These are phyloP conservation scores for Calonectria crousiana DNA, from an alignment of 2,329 filamentous ascomycete genomes.

Conservation along the genomic window DNA sequence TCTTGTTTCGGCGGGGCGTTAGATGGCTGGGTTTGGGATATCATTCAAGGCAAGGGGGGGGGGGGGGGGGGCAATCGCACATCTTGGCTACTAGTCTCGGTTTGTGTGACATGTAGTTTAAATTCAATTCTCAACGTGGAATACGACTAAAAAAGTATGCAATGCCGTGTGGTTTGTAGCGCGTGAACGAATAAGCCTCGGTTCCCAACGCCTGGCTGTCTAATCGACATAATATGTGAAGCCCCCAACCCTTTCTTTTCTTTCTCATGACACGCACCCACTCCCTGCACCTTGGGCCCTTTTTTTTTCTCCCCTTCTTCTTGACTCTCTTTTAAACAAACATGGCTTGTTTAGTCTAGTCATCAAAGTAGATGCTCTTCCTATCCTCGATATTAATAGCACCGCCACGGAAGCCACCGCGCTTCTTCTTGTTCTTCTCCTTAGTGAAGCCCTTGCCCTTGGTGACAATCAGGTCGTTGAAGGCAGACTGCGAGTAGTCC, in stretches of 20 bases:
- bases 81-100: no score
- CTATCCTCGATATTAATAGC: conserved; percentile 84
- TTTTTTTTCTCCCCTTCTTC: neutral
- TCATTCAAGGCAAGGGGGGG: neutral
- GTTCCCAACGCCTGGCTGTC: conserved; percentile 24
- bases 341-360: conserved; percentile 61
- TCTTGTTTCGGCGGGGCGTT: neutral
- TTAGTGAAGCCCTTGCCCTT: conserved; percentile 98
- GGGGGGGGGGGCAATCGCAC: no score
- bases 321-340: neutral
- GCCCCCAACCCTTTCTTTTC: conserved; percentile 8
- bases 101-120: neutral
- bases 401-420: conserved; percentile 90
- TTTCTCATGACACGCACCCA: neutral
- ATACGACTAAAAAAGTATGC: conserved; percentile 15
- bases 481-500: conserved; percentile 89
- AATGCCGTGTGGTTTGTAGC: conserved; percentile 9
- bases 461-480: conserved; percentile 89
- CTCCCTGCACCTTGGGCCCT: no score
- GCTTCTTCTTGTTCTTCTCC: conserved; percentile 99
- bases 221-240: conserved; percentile 16
- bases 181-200: conserved; percentile 12
- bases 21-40: neutral
- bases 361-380: conserved; percentile 95
- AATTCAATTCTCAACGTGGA: conserved; percentile 11